Evolutionary conservation across 805 yeast genomes (phyloP), one percentile per base, ranked within the genome.

Genomic region (Cyberlindnera americana): DNA sequence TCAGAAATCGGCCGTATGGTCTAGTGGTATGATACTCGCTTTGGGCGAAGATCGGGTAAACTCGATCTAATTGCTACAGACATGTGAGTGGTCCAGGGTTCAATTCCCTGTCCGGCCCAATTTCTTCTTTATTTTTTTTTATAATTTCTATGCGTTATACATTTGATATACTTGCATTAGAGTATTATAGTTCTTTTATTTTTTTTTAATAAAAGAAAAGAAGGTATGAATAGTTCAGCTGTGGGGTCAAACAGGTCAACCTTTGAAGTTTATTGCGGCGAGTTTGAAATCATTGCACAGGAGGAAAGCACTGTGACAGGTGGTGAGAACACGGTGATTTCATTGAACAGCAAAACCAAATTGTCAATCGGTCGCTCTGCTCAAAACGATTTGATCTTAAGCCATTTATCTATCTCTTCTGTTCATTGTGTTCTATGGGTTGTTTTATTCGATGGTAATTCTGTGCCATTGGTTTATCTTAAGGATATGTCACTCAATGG

Each of bases 401-500:
- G 53, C 4, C 64, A 70, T 44, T 61, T 65, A 0, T 60, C 66
- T 2, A 57, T 77, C 3, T 76, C 82, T 1, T 49, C 64, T 2
- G 40, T 60, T 0, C 84, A 78, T 49, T 77, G 75, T 38, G 47
- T 59, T 7, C 47, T 75, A 5, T 75, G 79, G 79, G 57, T 62
- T 0, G 60, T 71, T 4, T 61, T 69, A 29, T 78, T 78, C 52
- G 82, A 77, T 50, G 67, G 66, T 0, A 59, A 61, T 5, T 65
- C 70, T 6, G 51, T 65, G 1, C 76, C 78, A 0, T 44, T 75
- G 43, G 64, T 70, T 14, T 78, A 77, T 48, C 46, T 78, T 10
- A 69, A 69, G 40, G 83, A 77, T 46, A 37, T 47, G 2, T 75
- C 83, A 1, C 52, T 69, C 18, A 78, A 78, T 59, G 82, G 82